phyloP scores from a whole-genome alignment of 163 green algal genomes.

The Scenedesmus sp. region DNA sequence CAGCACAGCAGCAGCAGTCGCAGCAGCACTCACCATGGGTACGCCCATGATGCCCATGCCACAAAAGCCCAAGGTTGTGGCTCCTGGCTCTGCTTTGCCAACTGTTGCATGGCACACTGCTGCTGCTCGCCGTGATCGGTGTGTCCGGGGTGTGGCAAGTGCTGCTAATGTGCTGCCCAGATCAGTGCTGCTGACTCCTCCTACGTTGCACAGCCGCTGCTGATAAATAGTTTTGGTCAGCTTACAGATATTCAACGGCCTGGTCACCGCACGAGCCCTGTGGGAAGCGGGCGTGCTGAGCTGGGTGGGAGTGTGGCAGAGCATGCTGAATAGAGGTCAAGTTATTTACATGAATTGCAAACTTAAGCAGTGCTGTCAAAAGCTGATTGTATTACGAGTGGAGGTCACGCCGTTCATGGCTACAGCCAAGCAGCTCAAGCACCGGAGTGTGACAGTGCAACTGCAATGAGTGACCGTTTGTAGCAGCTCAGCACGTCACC shows the following conservation, averaged over 20 bases:
- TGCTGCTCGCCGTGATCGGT: not conserved
- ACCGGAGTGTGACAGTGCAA: conserved; percentile 1
- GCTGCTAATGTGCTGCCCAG: not conserved
- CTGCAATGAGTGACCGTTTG: conserved; percentile 12
- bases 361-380: not conserved
- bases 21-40: conserved; percentile 41
- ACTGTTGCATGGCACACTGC: conserved; percentile 24
- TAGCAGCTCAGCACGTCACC: not conserved
- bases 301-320: not conserved
- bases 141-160: not conserved
- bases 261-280: not conserved
- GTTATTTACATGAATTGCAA: not conserved
- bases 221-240: not conserved
- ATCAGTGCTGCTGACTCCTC: not conserved
- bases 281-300: not conserved
- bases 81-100: conserved; percentile 33
- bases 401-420: not conserved
- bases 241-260: not conserved
- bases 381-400: not conserved
- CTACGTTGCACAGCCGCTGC: not conserved
- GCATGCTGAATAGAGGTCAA: not conserved
- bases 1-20: not conserved
- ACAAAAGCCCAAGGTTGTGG: conserved; percentile 45
- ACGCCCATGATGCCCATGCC: conserved; percentile 61
- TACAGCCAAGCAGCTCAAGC: not conserved